Evolutionary conservation across 2,329 filamentous ascomycete species (phyloP), one percentile per base, ranked within the genome.

Genomic region (Teratosphaeria pseudoeucalypti): DNA sequence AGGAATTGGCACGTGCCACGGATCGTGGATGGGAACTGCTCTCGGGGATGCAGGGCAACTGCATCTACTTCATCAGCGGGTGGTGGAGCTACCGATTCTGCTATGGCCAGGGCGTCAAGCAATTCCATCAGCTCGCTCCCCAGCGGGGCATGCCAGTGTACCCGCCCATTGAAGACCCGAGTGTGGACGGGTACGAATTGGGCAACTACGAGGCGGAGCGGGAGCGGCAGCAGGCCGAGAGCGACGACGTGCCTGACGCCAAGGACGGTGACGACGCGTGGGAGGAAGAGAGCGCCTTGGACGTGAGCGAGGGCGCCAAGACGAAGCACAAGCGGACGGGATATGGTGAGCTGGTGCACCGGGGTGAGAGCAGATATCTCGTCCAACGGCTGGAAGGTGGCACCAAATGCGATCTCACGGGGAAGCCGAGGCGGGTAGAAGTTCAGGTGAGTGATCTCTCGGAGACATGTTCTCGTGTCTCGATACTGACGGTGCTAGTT

Each of bases 11-110:
- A 49, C 85, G 89, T 29, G 92, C 91, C 0, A 88, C 87, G 1
- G 81, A 84, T 34, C 85, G 85, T 55, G 92, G 92, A 6, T 88
- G 89, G 81, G 88, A 94, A 68, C 80, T 96, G 26, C 78, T 96
- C 56, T 82, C 83, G 64, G 85, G 86, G 29, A 86, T 96, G 74
- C 83, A 92, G 57, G 88, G 86, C 3, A 82, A 82, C 56, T 96
- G 92, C 73, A 82, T 96, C 63, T 95, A 92, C 77, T 89, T 85
- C 72, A 77, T 91, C 64, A 88, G 85, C 0, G 92, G 92, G 0
- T 96, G 92, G 92, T 96, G 92, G 92, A 94, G 88, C 70, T 96
- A 96, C 75, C 88, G 87, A 67, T 96, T 96, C 74, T 96, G 92
- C 79, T 94, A 95, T 76, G 89, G 89, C 70, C 82, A 86, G 62